Conservation (phyloP, 495 filamentous ascomycete genomes). For the Oleoguttula mirabilis region DNA sequence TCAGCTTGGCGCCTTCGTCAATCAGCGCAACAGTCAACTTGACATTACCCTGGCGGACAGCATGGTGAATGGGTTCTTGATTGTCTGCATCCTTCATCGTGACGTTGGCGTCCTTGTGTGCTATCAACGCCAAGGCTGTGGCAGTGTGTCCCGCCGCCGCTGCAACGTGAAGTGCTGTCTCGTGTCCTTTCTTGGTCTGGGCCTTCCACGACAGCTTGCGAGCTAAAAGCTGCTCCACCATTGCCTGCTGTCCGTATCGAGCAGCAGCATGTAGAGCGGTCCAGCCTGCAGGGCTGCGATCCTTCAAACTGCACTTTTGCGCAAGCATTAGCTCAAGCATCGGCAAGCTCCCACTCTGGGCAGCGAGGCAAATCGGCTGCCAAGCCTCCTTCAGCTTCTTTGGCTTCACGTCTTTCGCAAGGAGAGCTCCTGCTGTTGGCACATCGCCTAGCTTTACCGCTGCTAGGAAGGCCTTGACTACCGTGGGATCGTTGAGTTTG, state of each 20-base stretch:
- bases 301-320: conserved; percentile 11
- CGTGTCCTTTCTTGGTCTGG: conserved; percentile 13
- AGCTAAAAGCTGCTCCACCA: conserved; percentile 14
- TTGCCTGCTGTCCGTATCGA: conserved; percentile 7
- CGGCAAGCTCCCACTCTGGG: conserved; percentile 14
- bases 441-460: conserved; percentile 11
- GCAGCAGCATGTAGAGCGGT: conserved; percentile 15
- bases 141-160: conserved; percentile 13
- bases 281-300: conserved; percentile 12
- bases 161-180: conserved; percentile 21
- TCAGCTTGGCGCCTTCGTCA: conserved; percentile 18
- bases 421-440: conserved; percentile 7
- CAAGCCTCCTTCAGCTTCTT: conserved; percentile 19
- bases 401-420: conserved; percentile 12
- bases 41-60: conserved; percentile 18
- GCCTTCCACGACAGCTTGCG: conserved; percentile 12
- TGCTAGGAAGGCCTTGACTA: conserved; percentile 8
- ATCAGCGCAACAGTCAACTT: conserved; percentile 16
- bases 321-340: conserved; percentile 14
- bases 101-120: conserved; percentile 15
- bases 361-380: conserved; percentile 8
- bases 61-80: conserved; percentile 23
- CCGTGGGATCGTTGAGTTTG: conserved; percentile 4
- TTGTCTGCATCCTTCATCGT: conserved; percentile 15
- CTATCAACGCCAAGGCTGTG: conserved; percentile 12